These are phyloP conservation scores for Uronychia setigera DNA, from an alignment of 73 alveolate species.

Conservation along the genomic window DNA sequence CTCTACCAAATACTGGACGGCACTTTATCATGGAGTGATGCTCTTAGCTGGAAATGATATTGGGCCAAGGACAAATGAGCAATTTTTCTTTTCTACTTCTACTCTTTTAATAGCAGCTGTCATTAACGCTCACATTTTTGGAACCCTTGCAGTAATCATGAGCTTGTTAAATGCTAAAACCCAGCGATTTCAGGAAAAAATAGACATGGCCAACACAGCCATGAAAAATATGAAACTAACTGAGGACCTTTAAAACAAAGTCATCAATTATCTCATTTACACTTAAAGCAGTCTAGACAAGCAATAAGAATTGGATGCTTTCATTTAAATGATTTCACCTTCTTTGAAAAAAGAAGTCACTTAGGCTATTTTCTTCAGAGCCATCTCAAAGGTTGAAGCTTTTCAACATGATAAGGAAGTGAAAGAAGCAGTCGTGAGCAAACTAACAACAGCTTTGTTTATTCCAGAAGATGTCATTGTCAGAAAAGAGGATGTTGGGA, in stretches of 20 bases:
- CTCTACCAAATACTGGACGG: constrained; percentile 9
- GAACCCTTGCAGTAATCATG: constrained; percentile 25
- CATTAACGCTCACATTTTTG: constrained; percentile 28
- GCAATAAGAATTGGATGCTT: constrained; percentile 1
- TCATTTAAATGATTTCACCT: constrained; percentile 15
- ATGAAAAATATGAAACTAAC: constrained; percentile 33
- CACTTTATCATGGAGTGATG: constrained; percentile 24
- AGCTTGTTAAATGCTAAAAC: constrained; percentile 1
- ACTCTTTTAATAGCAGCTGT: constrained; percentile 27
- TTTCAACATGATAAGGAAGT: not conserved
- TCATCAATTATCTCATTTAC: constrained; percentile 9
- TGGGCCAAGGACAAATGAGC: constrained; percentile 33
- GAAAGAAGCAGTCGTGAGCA: not conserved
- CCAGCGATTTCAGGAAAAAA: constrained; percentile 5
- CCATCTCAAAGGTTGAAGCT: not conserved
- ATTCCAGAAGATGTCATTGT: not conserved
- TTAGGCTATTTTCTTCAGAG: not conserved
- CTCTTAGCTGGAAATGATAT: constrained; percentile 27
- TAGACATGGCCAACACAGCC: constrained; percentile 43
- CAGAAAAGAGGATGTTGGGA: too few species aligned
- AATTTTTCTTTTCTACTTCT: not conserved
- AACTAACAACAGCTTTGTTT: not conserved
- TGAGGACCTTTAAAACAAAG: constrained; percentile 5
- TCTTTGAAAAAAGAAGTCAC: constrained; percentile 22
- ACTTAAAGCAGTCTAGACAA: constrained; percentile 1